Base-by-base conservation (phyloP, 495 filamentous ascomycete genomes). In the Lepraria neglecta region DNA sequence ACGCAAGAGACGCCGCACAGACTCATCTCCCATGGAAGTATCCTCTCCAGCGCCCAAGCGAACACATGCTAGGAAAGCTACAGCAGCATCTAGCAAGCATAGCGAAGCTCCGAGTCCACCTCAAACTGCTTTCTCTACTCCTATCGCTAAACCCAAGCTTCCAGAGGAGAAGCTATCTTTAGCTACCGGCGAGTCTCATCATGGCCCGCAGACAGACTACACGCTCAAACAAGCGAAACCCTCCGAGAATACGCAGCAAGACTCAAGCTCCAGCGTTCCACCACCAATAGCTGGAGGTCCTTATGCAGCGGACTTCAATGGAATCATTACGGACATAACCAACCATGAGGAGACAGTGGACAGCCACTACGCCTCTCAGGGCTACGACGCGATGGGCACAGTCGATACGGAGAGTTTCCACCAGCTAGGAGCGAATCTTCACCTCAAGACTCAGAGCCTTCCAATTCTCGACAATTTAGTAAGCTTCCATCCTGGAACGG, bases 381-480 rank as follows among this genome's bases (percentile, higher is more conserved):
- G 28, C 0, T 61, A 55, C 28, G 45, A 47, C 43, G 58, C 33
- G n/a, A 70, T 78, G 64, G 74, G 74, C 19, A 71, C 73, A 40
- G 67, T 67, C 21, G 71, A 76, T 6, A 66, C 71, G 17, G 74
- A 71, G 59, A 74, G 72, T 19, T 71, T 75, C 67, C 70, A 75
- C 1, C 76, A 77, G 56, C 68, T 80, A 33, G 82, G 82, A 60
- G 78, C 82, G 58, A 84, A 76, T 60, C 76, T 77, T 40, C 80
- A 85, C 46, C 69, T 89, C 65, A 82, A 85, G 66, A 79, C 86
- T 38, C 80, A 87, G 67, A 88, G 85, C 67, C 69, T 90, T 52
- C 85, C 87, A 10, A 85, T 90, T 45, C 71, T 90, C 33, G 87
- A 90, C 52, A 89, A 87, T 65, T 67, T 90, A 68, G 87, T 89